phyloP scores from a whole-genome alignment of 73 alveolate genomes.

The Effrenium voratum region DNA sequence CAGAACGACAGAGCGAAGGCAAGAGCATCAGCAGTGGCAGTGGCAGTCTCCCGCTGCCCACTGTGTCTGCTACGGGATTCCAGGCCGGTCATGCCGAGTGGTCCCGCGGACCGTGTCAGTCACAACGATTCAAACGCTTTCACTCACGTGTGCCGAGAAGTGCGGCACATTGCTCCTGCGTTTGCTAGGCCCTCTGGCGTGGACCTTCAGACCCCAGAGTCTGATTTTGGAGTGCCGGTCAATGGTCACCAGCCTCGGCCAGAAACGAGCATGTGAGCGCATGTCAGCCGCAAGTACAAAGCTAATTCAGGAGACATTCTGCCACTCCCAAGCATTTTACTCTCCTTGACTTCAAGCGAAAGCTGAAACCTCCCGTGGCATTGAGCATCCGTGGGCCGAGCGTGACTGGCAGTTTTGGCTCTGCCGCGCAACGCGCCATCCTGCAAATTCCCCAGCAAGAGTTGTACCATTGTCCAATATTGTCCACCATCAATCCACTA shows the following conservation, averaged over 20 bases:
- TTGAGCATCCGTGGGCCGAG: neutral
- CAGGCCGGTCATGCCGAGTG: no score
- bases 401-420: constrained; percentile 68
- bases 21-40: no score
- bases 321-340: neutral
- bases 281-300: neutral
- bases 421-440: constrained; percentile 63
- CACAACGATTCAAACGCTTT: no score
- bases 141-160: no score
- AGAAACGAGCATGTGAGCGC: neutral
- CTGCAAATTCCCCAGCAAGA: neutral
- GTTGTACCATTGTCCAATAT: no score
- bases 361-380: neutral
- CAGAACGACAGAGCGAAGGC: no score
- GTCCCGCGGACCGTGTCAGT: no score
- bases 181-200: neutral
- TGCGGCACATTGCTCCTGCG: neutral
- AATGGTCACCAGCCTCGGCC: constrained; percentile 85
- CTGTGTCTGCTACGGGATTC: no score
- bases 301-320: neutral
- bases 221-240: constrained; percentile 67
- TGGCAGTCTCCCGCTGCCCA: no score
- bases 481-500: no score
- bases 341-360: no score
- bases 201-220: constrained; percentile 83